phyloP scores from a whole-genome alignment of 73 alveolate genomes.

The Paramecium biaurelia region DNA sequence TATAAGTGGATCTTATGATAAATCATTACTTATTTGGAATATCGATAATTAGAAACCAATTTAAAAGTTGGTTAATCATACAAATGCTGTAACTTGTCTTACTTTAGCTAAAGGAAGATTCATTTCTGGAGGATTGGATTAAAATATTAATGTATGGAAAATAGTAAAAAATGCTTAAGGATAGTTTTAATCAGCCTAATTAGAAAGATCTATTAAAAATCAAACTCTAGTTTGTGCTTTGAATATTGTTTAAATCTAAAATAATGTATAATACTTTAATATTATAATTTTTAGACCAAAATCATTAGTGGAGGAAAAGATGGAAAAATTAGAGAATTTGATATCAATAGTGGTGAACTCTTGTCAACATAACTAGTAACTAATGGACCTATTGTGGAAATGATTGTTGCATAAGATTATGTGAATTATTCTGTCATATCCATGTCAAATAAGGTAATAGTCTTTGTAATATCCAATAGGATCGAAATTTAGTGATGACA shows the following conservation, averaged over 20 bases:
- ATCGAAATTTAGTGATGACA: neutral
- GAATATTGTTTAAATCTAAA: neutral
- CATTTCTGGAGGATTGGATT: slow-evolving; percentile 16
- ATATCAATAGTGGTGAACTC: neutral
- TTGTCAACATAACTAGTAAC: neutral
- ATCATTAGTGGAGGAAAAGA: slow-evolving; percentile 11
- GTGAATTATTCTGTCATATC: neutral
- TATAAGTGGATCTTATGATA: slow-evolving; percentile 38
- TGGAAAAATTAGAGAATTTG: slow-evolving; percentile 34
- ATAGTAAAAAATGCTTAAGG: neutral
- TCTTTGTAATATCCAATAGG: neutral
- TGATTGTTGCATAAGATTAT: neutral
- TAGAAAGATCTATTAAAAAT: neutral
- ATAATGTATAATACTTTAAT: neutral
- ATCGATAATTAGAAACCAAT: neutral
- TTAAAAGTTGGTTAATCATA: neutral
- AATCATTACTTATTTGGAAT: slow-evolving; percentile 18
- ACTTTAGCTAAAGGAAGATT: slow-evolving; percentile 37
- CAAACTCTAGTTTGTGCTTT: neutral
- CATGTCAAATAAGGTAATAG: neutral
- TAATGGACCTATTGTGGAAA: slow-evolving; percentile 5
- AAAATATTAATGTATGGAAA: neutral
- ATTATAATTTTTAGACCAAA: neutral
- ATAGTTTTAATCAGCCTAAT: neutral
- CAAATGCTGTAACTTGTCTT: slow-evolving; percentile 8